Evolutionary conservation across 2,329 filamentous ascomycete genomes (phyloP).

Genomic region (Chaetomiaceae sp.): DNA sequence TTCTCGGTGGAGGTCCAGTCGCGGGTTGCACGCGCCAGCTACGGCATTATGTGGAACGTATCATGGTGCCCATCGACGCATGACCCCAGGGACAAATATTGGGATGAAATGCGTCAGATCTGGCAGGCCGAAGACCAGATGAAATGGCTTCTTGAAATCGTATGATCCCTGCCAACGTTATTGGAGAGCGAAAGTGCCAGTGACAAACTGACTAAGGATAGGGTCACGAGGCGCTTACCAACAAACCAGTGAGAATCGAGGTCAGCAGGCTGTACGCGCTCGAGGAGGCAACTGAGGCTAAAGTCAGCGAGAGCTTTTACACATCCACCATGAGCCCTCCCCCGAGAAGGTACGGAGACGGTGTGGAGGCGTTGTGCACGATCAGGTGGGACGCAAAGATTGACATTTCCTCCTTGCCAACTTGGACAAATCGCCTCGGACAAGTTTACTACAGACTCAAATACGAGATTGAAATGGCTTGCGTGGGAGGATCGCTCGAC

Average conservation of each 20-base stretch:
- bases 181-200: too few species aligned
- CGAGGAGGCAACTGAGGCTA: not conserved
- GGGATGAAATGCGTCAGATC: not conserved
- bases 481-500: slow-evolving; percentile 8
- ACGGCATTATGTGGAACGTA: slow-evolving; percentile 2
- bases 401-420: slow-evolving; percentile 4
- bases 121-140: slow-evolving; percentile 16
- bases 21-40: slow-evolving; percentile 19
- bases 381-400: slow-evolving; percentile 16
- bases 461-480: slow-evolving; percentile 17
- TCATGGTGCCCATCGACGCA: slow-evolving; percentile 7
- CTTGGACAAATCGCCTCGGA: not conserved
- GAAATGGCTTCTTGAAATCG: slow-evolving; percentile 20
- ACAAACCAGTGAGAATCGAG: not conserved
- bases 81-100: slow-evolving; percentile 1
- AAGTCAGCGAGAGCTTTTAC: not conserved
- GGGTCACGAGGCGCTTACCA: slow-evolving; percentile 4
- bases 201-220: not conserved
- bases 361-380: not conserved
- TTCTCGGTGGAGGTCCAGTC: slow-evolving; percentile 7
- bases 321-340: not conserved
- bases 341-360: not conserved
- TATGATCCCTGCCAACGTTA: too few species aligned
- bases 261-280: not conserved
- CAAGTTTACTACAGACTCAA: slow-evolving; percentile 10